These are phyloP conservation scores for Angomonas ambiguus DNA, from an alignment of 208 protist species.

Conservation along the genomic window DNA sequence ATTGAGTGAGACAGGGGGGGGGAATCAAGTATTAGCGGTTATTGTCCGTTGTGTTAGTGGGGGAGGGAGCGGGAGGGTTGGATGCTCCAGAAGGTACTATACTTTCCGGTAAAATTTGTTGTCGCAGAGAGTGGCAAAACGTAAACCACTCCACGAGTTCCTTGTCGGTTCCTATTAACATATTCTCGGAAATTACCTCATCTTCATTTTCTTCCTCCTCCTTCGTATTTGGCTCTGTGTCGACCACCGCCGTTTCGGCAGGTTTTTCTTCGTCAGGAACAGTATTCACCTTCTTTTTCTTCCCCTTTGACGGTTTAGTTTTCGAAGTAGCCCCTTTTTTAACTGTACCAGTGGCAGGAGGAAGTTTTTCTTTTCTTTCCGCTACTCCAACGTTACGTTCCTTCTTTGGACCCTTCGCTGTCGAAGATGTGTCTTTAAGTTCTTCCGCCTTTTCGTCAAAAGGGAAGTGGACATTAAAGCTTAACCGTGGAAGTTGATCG, in stretches of 20 bases:
- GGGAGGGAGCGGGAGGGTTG: background rate
- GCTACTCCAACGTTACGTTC: too few relatives aligned
- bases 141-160: conserved; percentile 71
- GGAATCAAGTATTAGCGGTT: too few relatives aligned
- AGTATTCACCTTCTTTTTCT: conserved; percentile 5
- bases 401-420: too few relatives aligned
- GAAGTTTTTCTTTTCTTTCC: too few relatives aligned
- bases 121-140: conserved; percentile 44
- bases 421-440: too few relatives aligned
- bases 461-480: conserved; percentile 35
- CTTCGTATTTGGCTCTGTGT: background rate
- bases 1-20: too few relatives aligned
- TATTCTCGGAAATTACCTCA: conserved; percentile 13
- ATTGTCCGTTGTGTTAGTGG: background rate
- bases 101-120: background rate
- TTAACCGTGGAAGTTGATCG: conserved; percentile 27
- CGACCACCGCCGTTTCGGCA: background rate
- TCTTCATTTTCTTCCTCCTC: background rate
- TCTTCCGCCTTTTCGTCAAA: too few relatives aligned
- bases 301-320: background rate
- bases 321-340: background rate
- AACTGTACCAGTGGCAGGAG: background rate
- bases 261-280: background rate
- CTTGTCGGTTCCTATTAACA: conserved; percentile 32
- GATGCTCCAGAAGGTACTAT: conserved; percentile 4